These are phyloP conservation scores for Vitis rotundifolia DNA, from an alignment of 164 flowering plant genomes.

Conservation along the genomic window DNA sequence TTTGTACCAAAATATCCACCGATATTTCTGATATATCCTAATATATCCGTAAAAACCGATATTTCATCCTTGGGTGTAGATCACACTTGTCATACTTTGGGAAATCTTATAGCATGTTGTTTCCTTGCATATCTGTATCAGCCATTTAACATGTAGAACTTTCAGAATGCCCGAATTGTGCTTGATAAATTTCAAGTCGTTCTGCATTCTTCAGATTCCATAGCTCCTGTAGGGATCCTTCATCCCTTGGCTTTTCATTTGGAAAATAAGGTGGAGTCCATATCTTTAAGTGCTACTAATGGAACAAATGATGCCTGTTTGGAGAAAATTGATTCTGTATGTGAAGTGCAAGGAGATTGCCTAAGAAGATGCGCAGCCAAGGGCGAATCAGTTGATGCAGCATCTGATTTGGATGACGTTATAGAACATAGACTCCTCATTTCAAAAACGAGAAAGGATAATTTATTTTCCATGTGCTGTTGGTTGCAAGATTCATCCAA, in stretches of 20 bases:
- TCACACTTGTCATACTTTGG: neutral
- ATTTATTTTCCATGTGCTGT: conserved; percentile 70
- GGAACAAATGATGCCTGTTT: conserved; percentile 13
- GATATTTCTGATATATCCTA: no score
- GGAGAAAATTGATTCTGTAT: conserved; percentile 37
- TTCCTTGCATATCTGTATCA: neutral
- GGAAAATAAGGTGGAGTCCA: conserved; percentile 47
- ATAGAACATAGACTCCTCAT: conserved; percentile 35
- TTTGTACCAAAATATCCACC: no score
- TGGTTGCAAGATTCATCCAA: conserved; percentile 61
- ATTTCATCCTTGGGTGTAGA: neutral
- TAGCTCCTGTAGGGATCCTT: conserved; percentile 88
- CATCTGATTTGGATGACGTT: conserved; percentile 20
- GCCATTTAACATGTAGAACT: conserved; percentile 24
- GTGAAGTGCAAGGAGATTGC: conserved; percentile 65
- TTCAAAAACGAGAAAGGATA: conserved; percentile 47
- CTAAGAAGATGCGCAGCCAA: conserved; percentile 23
- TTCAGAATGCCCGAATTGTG: conserved; percentile 84
- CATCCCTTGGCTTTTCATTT: conserved; percentile 89
- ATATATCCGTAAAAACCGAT: no score
- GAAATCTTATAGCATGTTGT: neutral
- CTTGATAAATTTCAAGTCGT: conserved; percentile 74
- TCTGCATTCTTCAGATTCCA: conserved; percentile 77
- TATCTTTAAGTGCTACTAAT: conserved; percentile 18
- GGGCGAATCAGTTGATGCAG: conserved; percentile 25